Evolutionary conservation across 257 asterid genomes (phyloP).

Genomic region (Solanum bulbocastanum): DNA sequence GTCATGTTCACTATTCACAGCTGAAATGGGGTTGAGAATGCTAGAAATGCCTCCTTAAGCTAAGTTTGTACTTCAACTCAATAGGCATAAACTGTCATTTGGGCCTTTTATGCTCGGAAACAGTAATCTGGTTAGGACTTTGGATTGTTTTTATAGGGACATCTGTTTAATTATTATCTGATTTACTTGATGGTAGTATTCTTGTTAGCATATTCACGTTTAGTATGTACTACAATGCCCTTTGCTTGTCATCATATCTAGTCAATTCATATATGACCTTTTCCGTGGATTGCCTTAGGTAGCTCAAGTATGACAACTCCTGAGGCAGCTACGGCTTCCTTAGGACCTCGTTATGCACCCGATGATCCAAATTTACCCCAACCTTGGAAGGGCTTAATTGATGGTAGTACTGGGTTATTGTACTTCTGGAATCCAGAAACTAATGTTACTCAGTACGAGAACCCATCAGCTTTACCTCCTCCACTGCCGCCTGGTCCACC

Average conservation of each 20-base stretch:
- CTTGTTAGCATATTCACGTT: neutral
- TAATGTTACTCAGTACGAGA: constrained; percentile 77
- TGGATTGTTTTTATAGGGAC: neutral
- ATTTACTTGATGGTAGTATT: neutral
- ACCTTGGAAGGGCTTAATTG: constrained; percentile 93
- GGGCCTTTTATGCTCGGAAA: neutral
- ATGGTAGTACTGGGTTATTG: constrained; percentile 55
- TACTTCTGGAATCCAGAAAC: constrained; percentile 97
- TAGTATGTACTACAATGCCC: neutral
- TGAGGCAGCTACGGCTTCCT: constrained; percentile 46
- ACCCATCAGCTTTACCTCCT: constrained; percentile 51
- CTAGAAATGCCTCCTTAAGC: neutral
- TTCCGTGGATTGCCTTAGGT: neutral
- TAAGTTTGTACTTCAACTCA: neutral
- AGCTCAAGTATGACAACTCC: constrained; percentile 44
- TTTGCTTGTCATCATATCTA: neutral
- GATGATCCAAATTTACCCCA: constrained; percentile 88
- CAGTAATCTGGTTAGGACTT: neutral
- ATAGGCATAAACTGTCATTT: neutral
- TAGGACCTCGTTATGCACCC: constrained; percentile 84
- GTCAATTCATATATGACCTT: neutral
- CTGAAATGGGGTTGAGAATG: neutral
- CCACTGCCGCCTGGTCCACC: constrained; percentile 69
- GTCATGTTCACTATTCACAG: neutral
- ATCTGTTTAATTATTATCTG: neutral